phyloP scores from a whole-genome alignment of 768 basidiomycete genomes.

The Lentinula aciculospora region DNA sequence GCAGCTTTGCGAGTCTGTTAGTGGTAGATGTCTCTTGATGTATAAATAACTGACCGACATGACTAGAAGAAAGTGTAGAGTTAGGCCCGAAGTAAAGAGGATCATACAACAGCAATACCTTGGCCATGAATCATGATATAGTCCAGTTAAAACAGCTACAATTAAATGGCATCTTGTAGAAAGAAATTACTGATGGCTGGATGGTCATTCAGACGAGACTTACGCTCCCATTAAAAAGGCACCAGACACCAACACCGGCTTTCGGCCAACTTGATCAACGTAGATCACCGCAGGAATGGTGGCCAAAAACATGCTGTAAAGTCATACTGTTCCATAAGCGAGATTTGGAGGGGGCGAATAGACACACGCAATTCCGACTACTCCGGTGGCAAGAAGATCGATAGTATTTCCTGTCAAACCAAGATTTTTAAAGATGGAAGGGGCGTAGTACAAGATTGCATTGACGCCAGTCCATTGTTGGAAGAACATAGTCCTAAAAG shows the following conservation, averaged over 20 bases:
- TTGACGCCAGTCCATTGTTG: slow-evolving; percentile 84
- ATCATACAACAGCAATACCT: slow-evolving; percentile 20
- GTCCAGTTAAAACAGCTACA: slow-evolving; percentile 57
- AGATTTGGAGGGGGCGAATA: neutral
- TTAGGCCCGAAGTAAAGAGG: neutral
- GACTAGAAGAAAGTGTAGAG: slow-evolving; percentile 15
- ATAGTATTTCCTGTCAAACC: slow-evolving; percentile 58
- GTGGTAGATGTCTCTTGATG: neutral
- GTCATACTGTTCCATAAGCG: neutral
- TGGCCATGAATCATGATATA: slow-evolving; percentile 52
- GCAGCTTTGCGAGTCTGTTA: slow-evolving; percentile 33
- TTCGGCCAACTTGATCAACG: slow-evolving; percentile 71
- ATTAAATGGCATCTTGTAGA: slow-evolving; percentile 57
- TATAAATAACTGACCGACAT: slow-evolving; percentile 22
- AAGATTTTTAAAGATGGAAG: slow-evolving; percentile 55
- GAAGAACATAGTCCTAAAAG: slow-evolving; percentile 62
- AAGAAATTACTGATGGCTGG: neutral
- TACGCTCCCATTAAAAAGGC: slow-evolving; percentile 68
- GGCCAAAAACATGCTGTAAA: slow-evolving; percentile 52
- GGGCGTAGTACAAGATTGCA: slow-evolving; percentile 74
- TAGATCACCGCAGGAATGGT: slow-evolving; percentile 82
- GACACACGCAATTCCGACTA: slow-evolving; percentile 67
- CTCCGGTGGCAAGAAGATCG: slow-evolving; percentile 51
- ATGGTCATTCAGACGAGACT: slow-evolving; percentile 10
- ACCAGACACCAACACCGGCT: slow-evolving; percentile 68